These are phyloP conservation scores for Fusarium sp. DNA, from an alignment of 2,329 filamentous ascomycete species.

Conservation along the genomic window DNA sequence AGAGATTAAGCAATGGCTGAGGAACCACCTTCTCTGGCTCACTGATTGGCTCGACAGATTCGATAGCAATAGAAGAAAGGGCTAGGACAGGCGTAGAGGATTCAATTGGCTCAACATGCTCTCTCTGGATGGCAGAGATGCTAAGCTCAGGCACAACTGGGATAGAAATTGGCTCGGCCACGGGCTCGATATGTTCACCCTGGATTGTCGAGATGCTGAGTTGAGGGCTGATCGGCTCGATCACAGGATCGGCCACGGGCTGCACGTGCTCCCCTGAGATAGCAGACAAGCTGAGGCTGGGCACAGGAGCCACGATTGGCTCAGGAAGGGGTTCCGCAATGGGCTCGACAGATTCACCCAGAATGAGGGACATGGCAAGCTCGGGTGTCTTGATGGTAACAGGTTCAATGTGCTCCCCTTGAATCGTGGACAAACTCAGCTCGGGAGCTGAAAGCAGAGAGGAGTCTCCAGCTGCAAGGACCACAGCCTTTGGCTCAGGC, in stretches of 20 bases:
- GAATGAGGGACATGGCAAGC: conserved; percentile 25
- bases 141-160: conserved; percentile 24
- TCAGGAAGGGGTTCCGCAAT: conserved; percentile 13
- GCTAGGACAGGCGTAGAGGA: conserved; percentile 38
- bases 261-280: conserved; percentile 38
- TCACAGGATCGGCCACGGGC: conserved; percentile 18
- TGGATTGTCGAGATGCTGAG: conserved; percentile 33
- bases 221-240: conserved; percentile 21
- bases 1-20: conserved; percentile 43
- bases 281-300: conserved; percentile 10
- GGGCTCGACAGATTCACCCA: conserved; percentile 28
- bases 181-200: conserved; percentile 39
- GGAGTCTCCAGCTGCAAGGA: conserved; percentile 12
- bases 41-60: conserved; percentile 47
- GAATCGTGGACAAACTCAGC: conserved; percentile 37
- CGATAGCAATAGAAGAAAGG: conserved; percentile 44
- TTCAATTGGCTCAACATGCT: conserved; percentile 41
- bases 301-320: conserved; percentile 2
- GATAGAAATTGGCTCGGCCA: conserved; percentile 17
- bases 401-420: conserved; percentile 36
- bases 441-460: conserved; percentile 24
- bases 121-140: conserved; percentile 37
- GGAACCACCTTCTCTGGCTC: conserved; percentile 48
- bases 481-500: conserved; percentile 7
- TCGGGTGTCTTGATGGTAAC: conserved; percentile 16